Evolutionary conservation across 768 basidiomycete species (phyloP), one percentile per base, ranked within the genome.

Genomic region (Suillus decipiens): DNA sequence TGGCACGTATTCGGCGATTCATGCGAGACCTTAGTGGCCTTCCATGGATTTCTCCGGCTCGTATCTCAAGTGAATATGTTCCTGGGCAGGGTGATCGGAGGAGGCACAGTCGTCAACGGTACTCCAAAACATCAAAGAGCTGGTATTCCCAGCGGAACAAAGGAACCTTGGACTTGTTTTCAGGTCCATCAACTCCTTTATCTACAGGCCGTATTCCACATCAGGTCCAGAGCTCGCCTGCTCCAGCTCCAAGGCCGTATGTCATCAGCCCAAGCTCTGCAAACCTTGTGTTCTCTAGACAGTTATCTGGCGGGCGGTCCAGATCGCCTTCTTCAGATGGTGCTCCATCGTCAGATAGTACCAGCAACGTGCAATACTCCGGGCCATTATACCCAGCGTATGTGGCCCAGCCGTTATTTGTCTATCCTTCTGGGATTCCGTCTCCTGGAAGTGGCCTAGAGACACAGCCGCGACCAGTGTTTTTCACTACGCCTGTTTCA

Each of bases 41-140:
- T 19, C 83, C 83, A 1, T 84, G 83, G 83, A 75, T 83, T 6
- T 76, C 79, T 0, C 72, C 75, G 1, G 79, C 79, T 5, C 79
- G 80, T 22, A 78, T 81, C 43, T 82, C 83, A 14, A 77, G 73
- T n/a, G 80, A 82, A 53, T 82, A 83, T 67, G 70, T 81, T 59
- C 82, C 82, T 1, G 78, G 81, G 1, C 71, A 76, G 34, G 63
- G 73, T 22, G 68, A 70, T 10, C 68, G 75, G 28, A 70, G 61
- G 24, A 62, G 75, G 41, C 70, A 72, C 61, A 75, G 75, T 55
- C 66, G 74, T 12, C 73, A 68, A 2, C 53, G 59, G 43, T 66
- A 72, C 17, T 17, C 59, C 14, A 76, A 71, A 61, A 65, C 70
- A 53, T 66, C 74, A 22, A 64, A 65, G 28, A 72, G 71, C 1